Percentiles rank a stretch among this genome's conserved stretches.
phyloP scores from a whole-genome alignment of 2,329 filamentous ascomycete species.

The Neocucurbitaria cava region DNA sequence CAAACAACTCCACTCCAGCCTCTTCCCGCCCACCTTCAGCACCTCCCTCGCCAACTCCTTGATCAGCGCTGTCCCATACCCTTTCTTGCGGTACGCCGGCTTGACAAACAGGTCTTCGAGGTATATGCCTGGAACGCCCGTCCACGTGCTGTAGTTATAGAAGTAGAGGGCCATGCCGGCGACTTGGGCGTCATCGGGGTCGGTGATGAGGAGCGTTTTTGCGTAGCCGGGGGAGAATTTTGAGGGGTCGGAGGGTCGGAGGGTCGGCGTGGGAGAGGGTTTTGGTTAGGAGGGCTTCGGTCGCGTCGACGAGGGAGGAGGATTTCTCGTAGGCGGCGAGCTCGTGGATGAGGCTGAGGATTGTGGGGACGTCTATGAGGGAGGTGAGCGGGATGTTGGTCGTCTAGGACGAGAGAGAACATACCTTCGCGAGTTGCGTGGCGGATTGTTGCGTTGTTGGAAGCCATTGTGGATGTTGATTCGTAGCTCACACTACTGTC shows the following conservation, averaged over 20 bases:
- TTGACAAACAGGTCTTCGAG: conserved; percentile 92
- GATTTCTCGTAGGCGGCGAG: conserved; percentile 89
- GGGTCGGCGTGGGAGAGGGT: conserved; percentile 81
- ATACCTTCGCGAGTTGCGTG: conserved; percentile 68
- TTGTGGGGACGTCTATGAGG: conserved; percentile 75
- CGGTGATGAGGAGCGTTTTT: conserved; percentile 73
- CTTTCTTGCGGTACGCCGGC: conserved; percentile 71
- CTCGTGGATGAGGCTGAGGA: conserved; percentile 81
- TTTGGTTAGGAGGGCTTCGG: conserved; percentile 70
- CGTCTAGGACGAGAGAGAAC: background rate
- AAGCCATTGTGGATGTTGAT: conserved; percentile 29
- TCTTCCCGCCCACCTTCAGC: conserved; percentile 71
- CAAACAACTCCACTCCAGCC: conserved; percentile 89
- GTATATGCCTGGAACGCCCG: conserved; percentile 84
- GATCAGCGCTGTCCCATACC: conserved; percentile 80
- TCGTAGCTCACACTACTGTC: background rate
- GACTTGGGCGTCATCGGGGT: conserved; percentile 51
- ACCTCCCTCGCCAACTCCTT: conserved; percentile 81
- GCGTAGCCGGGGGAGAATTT: conserved; percentile 68
- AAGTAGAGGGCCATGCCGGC: conserved; percentile 91
- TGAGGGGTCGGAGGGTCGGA: conserved; percentile 32
- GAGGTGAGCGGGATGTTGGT: background rate
- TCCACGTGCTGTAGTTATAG: conserved; percentile 96
- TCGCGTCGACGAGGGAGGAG: conserved; percentile 76
- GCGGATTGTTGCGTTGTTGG: conserved; percentile 54